Evolutionary conservation across 805 yeast species (phyloP), one percentile per base, ranked within the genome.

Genomic region (Ogataea trehaloabstinens): DNA sequence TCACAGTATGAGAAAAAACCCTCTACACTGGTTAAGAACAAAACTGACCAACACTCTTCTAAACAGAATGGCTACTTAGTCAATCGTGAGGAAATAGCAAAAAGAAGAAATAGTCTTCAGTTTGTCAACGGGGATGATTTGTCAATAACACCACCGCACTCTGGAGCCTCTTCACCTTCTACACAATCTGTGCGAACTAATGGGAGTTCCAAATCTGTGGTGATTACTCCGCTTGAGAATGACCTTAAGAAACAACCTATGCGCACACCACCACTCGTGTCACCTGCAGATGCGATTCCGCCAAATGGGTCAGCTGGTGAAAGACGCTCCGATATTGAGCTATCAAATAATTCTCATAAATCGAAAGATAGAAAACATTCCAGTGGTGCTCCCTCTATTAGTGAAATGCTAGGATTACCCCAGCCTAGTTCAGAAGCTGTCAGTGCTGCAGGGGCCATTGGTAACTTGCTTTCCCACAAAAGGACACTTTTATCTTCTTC

Each of bases 371-470:
- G 31, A 24, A 48, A 44, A 28, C 22, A 24, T 5, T 24, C 45
- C 4, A 36, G 35, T 11, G 42, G 54, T 5, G 57, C 58, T 5
- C 60, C 56, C 0, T 53, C 60, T 5, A 47, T 55, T 17, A 52
- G 52, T 29, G 60, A 55, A 28, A 43, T 55, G 17, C 31, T 55
- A 12, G 58, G 58, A 5, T 35, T 56, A 6, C 63, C 62, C 2
- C 58, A 54, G 34, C 57, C 57, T 4, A 51, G 63, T 24, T 57
- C 64, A 1, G 61, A 58, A 28, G 66, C 66, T 8, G 56, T 60
- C 3, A 55, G 58, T 35, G 64, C 66, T 6, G 65, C 66, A 6
- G 64, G 64, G 2, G 66, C 66, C 1, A 52, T 60, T 40, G 64
- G 65, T 15, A 56, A 52, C 17, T 27, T 60, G 44, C 30, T 59